Evolutionary conservation across 1,139 yeast species (phyloP).

Genomic region (Zygoascus sp.): DNA sequence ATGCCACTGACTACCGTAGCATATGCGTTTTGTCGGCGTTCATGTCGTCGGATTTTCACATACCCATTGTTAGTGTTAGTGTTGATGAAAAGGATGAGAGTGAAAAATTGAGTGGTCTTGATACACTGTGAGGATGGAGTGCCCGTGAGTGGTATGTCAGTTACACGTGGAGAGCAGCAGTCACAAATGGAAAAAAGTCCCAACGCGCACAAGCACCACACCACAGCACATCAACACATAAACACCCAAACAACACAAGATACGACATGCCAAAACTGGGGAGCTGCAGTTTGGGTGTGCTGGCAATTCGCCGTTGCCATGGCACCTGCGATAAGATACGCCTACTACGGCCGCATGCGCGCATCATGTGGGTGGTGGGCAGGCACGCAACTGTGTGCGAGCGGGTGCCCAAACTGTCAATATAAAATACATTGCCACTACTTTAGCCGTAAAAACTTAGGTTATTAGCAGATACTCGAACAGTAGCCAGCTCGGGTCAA

Average conservation of each 20-base stretch:
- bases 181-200: constrained; percentile 2
- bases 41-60: constrained; percentile 8
- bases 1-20: background rate
- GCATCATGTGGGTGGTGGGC: no score
- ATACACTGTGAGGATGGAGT: background rate
- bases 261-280: no score
- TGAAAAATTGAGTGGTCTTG: constrained; percentile 12
- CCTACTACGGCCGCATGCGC: no score
- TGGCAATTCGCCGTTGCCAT: background rate
- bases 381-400: no score
- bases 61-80: constrained; percentile 14
- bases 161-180: constrained; percentile 6
- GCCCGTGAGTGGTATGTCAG: constrained; percentile 7
- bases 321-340: background rate
- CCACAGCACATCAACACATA: background rate
- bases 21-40: background rate
- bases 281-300: no score
- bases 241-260: no score
- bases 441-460: background rate
- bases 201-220: background rate
- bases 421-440: background rate
- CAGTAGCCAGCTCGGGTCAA: background rate
- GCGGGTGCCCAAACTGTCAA: no score
- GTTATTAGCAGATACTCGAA: background rate
- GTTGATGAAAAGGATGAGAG: constrained; percentile 11